Evolutionary conservation across 176 grass and related monocot species (phyloP).

Genomic region (Hsuehochloa calcarea): DNA sequence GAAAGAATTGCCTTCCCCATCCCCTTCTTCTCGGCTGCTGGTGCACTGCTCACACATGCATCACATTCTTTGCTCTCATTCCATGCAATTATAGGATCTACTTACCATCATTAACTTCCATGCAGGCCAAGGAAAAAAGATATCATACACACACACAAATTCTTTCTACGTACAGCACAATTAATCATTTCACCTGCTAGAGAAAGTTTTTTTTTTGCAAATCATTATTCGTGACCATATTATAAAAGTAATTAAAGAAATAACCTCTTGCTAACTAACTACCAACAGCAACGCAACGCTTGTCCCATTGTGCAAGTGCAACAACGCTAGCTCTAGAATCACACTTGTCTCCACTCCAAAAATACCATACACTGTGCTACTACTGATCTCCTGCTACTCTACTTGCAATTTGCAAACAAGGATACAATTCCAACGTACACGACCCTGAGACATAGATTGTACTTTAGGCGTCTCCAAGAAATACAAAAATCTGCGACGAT

Average conservation of each 20-base stretch:
- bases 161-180: not conserved
- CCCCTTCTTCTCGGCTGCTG: not conserved
- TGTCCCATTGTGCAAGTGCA: not conserved
- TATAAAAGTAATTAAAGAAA: not conserved
- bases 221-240: not conserved
- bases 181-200: not conserved
- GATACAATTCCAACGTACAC: not conserved
- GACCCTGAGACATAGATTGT: not conserved
- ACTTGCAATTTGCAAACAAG: not conserved
- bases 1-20: not conserved
- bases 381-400: too few species aligned
- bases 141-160: not conserved
- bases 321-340: too few species aligned
- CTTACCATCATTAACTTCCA: conserved; percentile 39
- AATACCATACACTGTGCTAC: too few species aligned
- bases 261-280: not conserved
- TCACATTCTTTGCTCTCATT: not conserved
- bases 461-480: not conserved
- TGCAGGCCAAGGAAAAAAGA: conserved; percentile 29
- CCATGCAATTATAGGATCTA: conserved; percentile 24
- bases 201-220: not conserved
- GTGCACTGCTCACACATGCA: not conserved
- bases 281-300: not conserved
- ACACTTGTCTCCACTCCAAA: too few species aligned
- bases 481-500: not conserved